Base-by-base conservation (phyloP, 805 yeast genomes). In the Yamadazyma olivae region DNA sequence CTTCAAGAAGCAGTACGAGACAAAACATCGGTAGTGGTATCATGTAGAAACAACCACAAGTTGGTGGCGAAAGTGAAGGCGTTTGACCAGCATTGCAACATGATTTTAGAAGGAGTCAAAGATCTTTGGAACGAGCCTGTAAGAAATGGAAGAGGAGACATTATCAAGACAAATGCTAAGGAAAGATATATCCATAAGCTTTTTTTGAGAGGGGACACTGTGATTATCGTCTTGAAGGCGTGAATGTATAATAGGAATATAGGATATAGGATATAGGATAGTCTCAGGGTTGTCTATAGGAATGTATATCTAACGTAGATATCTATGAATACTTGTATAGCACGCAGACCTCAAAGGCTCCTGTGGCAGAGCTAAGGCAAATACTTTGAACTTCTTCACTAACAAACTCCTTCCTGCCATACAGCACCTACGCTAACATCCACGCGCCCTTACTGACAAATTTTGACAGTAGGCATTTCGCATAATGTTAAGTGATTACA, bases 181-280 rank as follows among this genome's bases (percentile, higher is more conserved):
- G 73, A 57, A 64, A 67, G 98, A 50, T 93, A 87, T 55, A 79
- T 91, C 3, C 77, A 89, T 40, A 93, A 93, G 61, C 70, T 93
- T 76, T 93, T 93, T 53, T 67, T 93, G 26, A 74, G 99, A 61
- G 99, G 99, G 2, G 99, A 93, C 59, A 85, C 96, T 0, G 95
- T 93, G 15, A 85, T 93, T 38, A 81, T 93, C 21, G 23, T 20
- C 23, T 20, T 20, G 23, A 20, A 20, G 10, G 23, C 23, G 10
- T 20, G 10, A 10, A n/a, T n/a, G n/a, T n/a, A 20, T 20, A 20
- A 10, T 20, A 20, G 7, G 10, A 17, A 16, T 27, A 27, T 31
- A 21, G 8, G 6, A 30, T 24, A n/a, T 24, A 9, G 10, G 14
- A 24, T 9, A 12, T 6, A 24, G 27, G n/a, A 6, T 24, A 7